Base-by-base conservation (phyloP, 179 eudicot species). In the Kewa caespitosa region DNA sequence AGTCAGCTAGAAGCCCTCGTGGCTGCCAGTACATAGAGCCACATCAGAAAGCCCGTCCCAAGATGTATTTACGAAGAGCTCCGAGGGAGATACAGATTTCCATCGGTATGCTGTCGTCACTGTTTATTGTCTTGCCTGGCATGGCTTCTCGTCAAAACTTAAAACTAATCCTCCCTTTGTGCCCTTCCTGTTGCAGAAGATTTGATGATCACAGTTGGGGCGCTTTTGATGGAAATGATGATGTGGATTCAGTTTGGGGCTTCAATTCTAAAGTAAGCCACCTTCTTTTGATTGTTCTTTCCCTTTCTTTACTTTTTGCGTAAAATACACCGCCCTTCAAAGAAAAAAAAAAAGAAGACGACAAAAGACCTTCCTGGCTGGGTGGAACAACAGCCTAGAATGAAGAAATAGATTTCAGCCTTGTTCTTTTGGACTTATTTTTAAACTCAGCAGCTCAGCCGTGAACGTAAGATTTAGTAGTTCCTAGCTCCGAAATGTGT, bases 171-270 rank as follows among this genome's bases (percentile, higher is more conserved):
- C 55, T 36, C 59, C 75, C 82, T 71, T 84, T 79, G 25, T 66
- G n/a, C n/a, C n/a, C n/a, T n/a, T n/a, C 73, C 27, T 81, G 82
- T 60, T 80, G 78, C 77, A 95, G 85, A 85, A 72, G 82, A 72
- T 87, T 86, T 81, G 96, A 93, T 79, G 97, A 88, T 60, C 93
- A 86, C 52, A 86, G 84, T 72, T 87, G 90, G 90, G 97, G 93
- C 61, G 67, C 88, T 33, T 93, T 91, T 78, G 99, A 95, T 80
- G 83, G 87, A 57, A 82, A 80, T 72, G 92, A 87, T 84, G 98
- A 93, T 78, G 76, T 86, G 36, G 98, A 90, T 78, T 89, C 93
- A 0, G 85, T 80, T 38, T 93, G 95, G 99, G 95, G 93, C 82
- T 82, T 83, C 61, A 85, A 78, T 83, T 68, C 85, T 18, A 93